Evolutionary conservation across 1,139 yeast genomes (phyloP).

Genomic region (Candida sp.): DNA sequence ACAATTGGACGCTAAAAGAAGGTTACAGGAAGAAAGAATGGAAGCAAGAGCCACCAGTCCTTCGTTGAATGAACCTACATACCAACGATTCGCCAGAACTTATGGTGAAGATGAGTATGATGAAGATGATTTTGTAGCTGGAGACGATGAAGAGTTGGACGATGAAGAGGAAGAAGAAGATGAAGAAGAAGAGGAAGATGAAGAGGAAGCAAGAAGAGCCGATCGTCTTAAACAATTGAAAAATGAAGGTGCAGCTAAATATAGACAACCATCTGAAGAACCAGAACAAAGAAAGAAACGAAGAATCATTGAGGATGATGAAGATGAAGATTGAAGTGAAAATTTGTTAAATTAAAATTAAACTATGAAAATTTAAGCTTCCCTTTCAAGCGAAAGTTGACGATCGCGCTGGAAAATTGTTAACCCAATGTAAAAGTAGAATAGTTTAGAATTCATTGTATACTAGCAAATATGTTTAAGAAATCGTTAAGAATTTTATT

Average conservation of each 20-base stretch:
- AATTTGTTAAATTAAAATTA: background rate
- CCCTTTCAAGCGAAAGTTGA: background rate
- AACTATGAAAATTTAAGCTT: background rate
- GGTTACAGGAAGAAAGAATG: conserved; percentile 42
- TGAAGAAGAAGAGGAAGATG: conserved; percentile 52
- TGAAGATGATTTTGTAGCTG: conserved; percentile 43
- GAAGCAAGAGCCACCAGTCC: conserved; percentile 25
- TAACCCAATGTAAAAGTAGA: background rate
- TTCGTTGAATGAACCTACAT: conserved; percentile 29
- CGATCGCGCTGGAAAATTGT: background rate
- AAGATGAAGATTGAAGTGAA: conserved; percentile 43
- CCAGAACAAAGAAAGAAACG: conserved; percentile 31
- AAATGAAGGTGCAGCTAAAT: conserved; percentile 51
- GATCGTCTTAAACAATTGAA: conserved; percentile 62
- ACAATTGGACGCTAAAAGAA: conserved; percentile 56
- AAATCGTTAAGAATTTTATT: conserved; percentile 64
- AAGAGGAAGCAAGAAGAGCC: conserved; percentile 56
- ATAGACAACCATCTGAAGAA: conserved; percentile 37
- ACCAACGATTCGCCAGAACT: conserved; percentile 37
- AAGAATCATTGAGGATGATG: conserved; percentile 59
- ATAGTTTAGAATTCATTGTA: background rate
- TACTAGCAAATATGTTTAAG: conserved; percentile 1
- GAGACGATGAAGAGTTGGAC: conserved; percentile 45
- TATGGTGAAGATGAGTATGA: conserved; percentile 44
- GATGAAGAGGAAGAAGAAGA: conserved; percentile 45